Evolutionary conservation across 176 grass and related monocot species (phyloP).

Genomic region (Pontederia crassipes): DNA sequence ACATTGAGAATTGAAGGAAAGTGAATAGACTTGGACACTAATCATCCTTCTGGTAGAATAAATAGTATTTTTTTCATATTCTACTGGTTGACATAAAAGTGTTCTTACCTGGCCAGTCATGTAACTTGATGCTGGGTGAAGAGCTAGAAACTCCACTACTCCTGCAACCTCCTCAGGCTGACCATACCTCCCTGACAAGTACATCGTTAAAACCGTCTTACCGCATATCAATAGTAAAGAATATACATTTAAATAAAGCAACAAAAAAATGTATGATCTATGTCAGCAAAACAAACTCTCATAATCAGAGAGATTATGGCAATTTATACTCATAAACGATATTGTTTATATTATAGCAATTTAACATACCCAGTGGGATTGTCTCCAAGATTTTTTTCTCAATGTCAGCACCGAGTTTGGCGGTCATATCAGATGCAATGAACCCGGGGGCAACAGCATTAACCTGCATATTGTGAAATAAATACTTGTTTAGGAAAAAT

Average conservation of each 20-base stretch:
- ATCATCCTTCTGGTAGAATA: too few species aligned
- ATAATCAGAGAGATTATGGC: too few species aligned
- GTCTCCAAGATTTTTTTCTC: constrained; percentile 85
- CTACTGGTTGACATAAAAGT: too few species aligned
- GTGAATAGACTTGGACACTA: too few species aligned
- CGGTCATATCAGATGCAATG: constrained; percentile 91
- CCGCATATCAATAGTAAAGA: too few species aligned
- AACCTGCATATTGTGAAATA: constrained; percentile 30
- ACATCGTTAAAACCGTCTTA: too few species aligned
- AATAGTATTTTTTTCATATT: too few species aligned
- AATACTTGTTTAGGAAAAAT: not conserved
- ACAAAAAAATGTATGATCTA: too few species aligned
- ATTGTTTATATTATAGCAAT: not conserved
- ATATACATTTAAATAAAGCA: too few species aligned
- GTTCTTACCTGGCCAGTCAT: constrained; percentile 61
- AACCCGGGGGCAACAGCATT: constrained; percentile 96
- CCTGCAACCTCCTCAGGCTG: constrained; percentile 75
- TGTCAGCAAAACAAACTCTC: too few species aligned
- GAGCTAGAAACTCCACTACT: constrained; percentile 55
- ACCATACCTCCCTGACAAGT: constrained; percentile 59
- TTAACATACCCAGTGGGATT: constrained; percentile 66
- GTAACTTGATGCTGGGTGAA: constrained; percentile 52
- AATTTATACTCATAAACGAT: too few species aligned
- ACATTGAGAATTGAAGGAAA: too few species aligned
- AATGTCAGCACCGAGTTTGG: constrained; percentile 68